Percentiles rank a stretch among this genome's conserved stretches.
These are phyloP conservation scores for Collariella sp. DNA, from an alignment of 495 filamentous ascomycete genomes.

Conservation along the genomic window DNA sequence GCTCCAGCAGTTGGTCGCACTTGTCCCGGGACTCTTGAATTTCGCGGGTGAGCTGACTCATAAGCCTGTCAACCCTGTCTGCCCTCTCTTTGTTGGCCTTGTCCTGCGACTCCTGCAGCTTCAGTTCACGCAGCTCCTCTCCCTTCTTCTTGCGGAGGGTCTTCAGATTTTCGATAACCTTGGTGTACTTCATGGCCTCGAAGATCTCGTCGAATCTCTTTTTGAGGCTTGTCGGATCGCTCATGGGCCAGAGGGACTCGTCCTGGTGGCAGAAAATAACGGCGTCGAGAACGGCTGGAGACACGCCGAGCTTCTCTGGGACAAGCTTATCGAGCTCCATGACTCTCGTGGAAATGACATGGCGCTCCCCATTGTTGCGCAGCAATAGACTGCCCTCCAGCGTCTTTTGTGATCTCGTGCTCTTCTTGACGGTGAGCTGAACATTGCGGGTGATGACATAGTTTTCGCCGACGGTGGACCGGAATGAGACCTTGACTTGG, in stretches of 20 bases:
- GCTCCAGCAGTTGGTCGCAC: constrained; percentile 44
- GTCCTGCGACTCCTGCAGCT: constrained; percentile 62
- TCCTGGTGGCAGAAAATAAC: constrained; percentile 99
- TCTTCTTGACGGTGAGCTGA: constrained; percentile 80
- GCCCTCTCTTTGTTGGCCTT: constrained; percentile 83
- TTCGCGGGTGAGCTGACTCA: constrained; percentile 56
- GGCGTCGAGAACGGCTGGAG: constrained; percentile 76
- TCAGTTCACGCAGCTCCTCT: constrained; percentile 59
- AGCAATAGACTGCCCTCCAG: constrained; percentile 70
- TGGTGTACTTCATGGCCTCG: constrained; percentile 92
- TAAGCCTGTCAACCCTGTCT: constrained; percentile 57
- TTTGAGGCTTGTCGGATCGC: constrained; percentile 74
- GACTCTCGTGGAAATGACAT: constrained; percentile 64
- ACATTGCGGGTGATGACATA: constrained; percentile 76
- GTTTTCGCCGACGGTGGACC: constrained; percentile 59
- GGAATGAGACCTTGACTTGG: constrained; percentile 85
- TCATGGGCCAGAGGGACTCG: constrained; percentile 96
- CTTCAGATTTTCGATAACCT: constrained; percentile 93
- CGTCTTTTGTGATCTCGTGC: constrained; percentile 59
- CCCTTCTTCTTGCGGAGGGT: constrained; percentile 71
- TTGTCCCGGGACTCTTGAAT: constrained; percentile 59
- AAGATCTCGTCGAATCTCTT: constrained; percentile 97
- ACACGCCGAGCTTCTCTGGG: constrained; percentile 83
- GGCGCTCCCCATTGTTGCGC: constrained; percentile 71
- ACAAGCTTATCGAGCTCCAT: constrained; percentile 74